Evolutionary conservation across 192 early-diverging fungal genomes (phyloP).

Genomic region (Entrophospora sp.): DNA sequence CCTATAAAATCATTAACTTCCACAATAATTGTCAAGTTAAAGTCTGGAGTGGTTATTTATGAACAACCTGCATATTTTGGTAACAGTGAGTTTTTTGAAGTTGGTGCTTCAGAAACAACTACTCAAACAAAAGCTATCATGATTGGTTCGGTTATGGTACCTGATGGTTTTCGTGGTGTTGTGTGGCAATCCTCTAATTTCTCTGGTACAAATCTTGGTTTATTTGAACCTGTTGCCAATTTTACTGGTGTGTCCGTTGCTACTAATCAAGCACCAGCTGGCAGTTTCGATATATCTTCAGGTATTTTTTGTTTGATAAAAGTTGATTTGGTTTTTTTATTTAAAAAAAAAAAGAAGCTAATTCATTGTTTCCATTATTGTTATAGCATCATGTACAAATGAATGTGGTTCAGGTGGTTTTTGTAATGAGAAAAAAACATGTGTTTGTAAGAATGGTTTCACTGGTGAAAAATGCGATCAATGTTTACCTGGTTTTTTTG

Average conservation of each 20-base stretch:
- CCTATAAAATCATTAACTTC: neutral
- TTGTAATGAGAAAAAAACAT: neutral
- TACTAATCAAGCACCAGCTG: neutral
- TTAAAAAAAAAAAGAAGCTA: too few species aligned
- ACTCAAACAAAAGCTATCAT: too few species aligned
- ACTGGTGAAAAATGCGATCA: slow-evolving; percentile 4
- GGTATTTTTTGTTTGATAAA: too few species aligned
- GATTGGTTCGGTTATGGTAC: slow-evolving; percentile 13
- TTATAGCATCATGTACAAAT: neutral
- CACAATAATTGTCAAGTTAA: neutral
- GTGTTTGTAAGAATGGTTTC: slow-evolving; percentile 3
- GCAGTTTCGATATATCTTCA: neutral
- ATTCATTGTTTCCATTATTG: neutral
- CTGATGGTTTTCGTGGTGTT: neutral
- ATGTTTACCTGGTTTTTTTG: slow-evolving; percentile 7
- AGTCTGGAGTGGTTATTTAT: slow-evolving; percentile 11
- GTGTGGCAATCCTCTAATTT: neutral
- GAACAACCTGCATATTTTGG: slow-evolving; percentile 16
- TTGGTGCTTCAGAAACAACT: neutral
- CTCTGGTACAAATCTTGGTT: slow-evolving; percentile 13
- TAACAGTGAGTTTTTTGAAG: neutral
- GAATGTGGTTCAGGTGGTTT: slow-evolving; percentile 15
- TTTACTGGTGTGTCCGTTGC: neutral
- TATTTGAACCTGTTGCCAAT: slow-evolving; percentile 14
- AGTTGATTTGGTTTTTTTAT: too few species aligned